Percentiles rank a stretch among this genome's conserved stretches.
phyloP scores from a whole-genome alignment of 2,329 filamentous ascomycete genomes.

The Botrytis medusae region DNA sequence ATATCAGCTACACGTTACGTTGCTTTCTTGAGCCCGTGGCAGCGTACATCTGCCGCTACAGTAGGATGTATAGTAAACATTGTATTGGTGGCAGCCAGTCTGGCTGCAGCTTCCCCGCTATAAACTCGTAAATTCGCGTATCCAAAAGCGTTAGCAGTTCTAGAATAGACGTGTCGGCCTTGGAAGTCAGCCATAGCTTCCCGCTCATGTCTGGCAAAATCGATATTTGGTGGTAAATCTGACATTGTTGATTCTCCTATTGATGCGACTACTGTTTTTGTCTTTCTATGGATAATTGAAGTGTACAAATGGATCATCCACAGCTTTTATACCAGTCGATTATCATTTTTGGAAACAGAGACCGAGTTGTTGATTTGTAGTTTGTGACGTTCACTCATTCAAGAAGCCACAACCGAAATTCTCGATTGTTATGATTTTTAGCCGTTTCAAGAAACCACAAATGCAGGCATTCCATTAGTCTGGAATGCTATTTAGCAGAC shows the following conservation, averaged over 20 bases:
- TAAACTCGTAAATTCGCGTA: background rate
- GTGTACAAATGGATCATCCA: background rate
- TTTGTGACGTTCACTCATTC: too few species aligned
- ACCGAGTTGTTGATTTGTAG: too few species aligned
- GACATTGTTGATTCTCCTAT: background rate
- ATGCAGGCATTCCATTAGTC: too few species aligned
- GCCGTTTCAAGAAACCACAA: too few species aligned
- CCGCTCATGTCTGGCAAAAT: background rate
- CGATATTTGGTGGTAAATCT: background rate
- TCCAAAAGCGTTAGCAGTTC: background rate
- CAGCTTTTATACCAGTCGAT: too few species aligned
- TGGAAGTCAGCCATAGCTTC: background rate
- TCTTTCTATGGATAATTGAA: background rate
- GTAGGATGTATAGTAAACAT: background rate
- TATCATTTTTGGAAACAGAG: too few species aligned
- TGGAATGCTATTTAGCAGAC: too few species aligned
- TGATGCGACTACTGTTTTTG: background rate
- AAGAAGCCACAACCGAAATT: too few species aligned
- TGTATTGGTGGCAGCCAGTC: too few species aligned
- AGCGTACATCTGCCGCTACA: background rate
- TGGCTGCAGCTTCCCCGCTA: background rate
- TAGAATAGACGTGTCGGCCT: background rate
- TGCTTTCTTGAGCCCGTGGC: background rate
- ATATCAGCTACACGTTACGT: background rate
- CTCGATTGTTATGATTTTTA: too few species aligned